Base-by-base conservation (phyloP, 768 basidiomycete species). In the Wakefieldia striispora region DNA sequence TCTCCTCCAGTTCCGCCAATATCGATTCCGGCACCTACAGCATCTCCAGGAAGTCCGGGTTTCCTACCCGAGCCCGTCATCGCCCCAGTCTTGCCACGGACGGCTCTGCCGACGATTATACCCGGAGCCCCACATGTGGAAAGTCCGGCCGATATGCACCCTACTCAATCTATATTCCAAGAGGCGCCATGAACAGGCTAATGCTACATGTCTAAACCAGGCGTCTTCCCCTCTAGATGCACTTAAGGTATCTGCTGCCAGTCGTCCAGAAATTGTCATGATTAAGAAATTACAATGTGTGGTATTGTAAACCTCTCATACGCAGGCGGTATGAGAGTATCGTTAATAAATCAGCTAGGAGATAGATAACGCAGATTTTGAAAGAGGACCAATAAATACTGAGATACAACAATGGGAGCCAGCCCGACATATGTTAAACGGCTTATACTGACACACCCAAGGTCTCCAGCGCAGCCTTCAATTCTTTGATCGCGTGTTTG, bases 401-500 rank as follows among this genome's bases (percentile, higher is more conserved):
- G 20, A 16, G 50, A 44, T 29, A 37, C 10, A 26, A 35, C 23
- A 37, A 41, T 9, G 4, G 41, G 53, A 43, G 2, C 60, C 49
- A 49, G 47, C 47, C 42, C 45, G 20, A 27, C 43, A 13, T 31
- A 24, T n/a, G 33, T 12, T 26, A 21, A 23, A 26, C 8, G 12
- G 33, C 19, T 59, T 48, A 55, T 29, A 53, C 40, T 69, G 61
- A 80, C 4, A 73, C 83, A 20, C 82, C 87, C 19, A 92, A 72
- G 29, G 81, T 67, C 27, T 73, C 75, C 54, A 99, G 69, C 13
- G 95, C 95, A 31, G 79, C 75, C 56, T 80, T 76, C 56, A 99
- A 69, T 69, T 99, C 93, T 64, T 79, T 85, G 62, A 80, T 78
- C 16, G 95, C 95, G 59, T 90, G 88, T 55, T 88, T 87, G 10